Conservation (phyloP, 2,329 filamentous ascomycete species). For the Phoma sp. region DNA sequence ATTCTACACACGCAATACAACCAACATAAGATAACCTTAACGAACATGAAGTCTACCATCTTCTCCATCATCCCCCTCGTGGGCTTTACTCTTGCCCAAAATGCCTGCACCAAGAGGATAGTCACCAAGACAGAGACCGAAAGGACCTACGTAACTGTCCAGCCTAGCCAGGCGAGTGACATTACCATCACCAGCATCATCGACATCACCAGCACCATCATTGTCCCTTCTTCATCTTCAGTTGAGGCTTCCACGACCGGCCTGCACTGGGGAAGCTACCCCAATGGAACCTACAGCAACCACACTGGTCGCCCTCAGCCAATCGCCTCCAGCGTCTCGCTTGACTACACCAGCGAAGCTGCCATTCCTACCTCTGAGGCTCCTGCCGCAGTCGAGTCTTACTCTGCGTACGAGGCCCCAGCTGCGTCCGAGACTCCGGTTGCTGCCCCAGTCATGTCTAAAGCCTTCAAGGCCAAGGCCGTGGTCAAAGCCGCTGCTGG, state of each 20-base stretch:
- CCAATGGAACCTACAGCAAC: slow-evolving; percentile 23
- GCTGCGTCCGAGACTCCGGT: neutral
- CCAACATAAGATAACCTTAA: slow-evolving; percentile 1
- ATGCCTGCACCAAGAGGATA: slow-evolving; percentile 28
- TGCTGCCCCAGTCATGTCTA: neutral
- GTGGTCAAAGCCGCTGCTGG: slow-evolving; percentile 6
- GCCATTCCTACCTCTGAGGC: slow-evolving; percentile 17
- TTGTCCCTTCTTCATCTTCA: slow-evolving; percentile 16
- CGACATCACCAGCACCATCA: slow-evolving; percentile 23
- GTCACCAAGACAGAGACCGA: slow-evolving; percentile 27
- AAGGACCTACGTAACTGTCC: slow-evolving; percentile 34
- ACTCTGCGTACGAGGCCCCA: slow-evolving; percentile 1
- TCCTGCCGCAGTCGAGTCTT: slow-evolving; percentile 1
- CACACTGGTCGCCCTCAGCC: slow-evolving; percentile 5
- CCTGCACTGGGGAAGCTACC: slow-evolving; percentile 18
- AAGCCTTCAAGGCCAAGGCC: neutral
- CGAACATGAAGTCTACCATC: slow-evolving; percentile 36
- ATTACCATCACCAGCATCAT: slow-evolving; percentile 26
- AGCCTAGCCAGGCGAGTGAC: slow-evolving; percentile 13
- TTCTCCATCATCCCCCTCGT: slow-evolving; percentile 34
- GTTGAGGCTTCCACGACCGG: slow-evolving; percentile 8
- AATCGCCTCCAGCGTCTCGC: neutral
- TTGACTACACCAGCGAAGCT: slow-evolving; percentile 13
- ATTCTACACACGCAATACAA: neutral
- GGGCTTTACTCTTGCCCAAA: slow-evolving; percentile 34